Base-by-base conservation (phyloP, 257 asterid genomes). In the Nicotiana paniculata region DNA sequence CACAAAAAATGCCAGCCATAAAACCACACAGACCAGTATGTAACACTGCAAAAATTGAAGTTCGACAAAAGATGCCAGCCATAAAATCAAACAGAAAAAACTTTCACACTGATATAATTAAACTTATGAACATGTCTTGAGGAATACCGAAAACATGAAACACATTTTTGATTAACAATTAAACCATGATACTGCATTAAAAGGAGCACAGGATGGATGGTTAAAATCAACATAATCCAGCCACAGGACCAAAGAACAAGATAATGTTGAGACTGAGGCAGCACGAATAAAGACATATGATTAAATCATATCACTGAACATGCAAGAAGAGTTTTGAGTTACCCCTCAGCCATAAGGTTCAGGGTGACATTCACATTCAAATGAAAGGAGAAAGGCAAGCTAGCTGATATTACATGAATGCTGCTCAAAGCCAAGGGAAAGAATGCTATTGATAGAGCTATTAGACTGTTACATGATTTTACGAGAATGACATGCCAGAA, bases 11-110 rank as follows among this genome's bases (percentile, higher is more conserved):
- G 37, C 61, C 8, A 59, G 24, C 39, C 61, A 58, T 21, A 37
- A 77, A 10, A 80, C 9, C 64, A 16, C 26, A 63, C 48, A 57
- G 7, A 43, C 58, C 51, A 18, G 83, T 64, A 30, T 32, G 59
- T 7, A 79, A 69, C 69, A 76, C 59, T 77, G 54, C 55, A 82
- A 65, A 84, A 39, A 46, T 77, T 39, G 74, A 48, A 80, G 54
- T 46, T 63, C 7, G 53, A 51, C 67, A 59, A 46, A 32, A 39
- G 4, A 39, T 18, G 37, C 67, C 8, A 59, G 30, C 61, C 61
- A 35, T 21, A 37, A 69, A 15, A 80, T 16, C 58, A 16, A 18
- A 63, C 48, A 57, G 11, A 43, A 65, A 80, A 72, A 57, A 13
- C 16, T 24, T 48, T 74, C 63, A 75, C 9, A 3, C 63, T 75